Conservation (phyloP, 257 asterid genomes). For the Gentiana macrophylla region DNA sequence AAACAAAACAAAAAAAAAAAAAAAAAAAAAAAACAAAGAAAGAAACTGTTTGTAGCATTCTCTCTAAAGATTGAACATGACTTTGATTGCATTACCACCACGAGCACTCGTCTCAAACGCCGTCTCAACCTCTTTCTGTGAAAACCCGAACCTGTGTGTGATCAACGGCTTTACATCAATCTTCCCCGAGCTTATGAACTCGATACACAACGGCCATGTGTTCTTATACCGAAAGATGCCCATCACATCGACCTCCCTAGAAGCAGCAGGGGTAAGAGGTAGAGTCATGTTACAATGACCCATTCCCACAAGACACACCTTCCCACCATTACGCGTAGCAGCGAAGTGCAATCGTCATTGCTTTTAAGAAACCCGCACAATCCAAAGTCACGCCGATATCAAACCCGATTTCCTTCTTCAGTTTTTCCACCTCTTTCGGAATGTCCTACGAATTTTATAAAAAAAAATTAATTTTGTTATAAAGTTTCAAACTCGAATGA, state of each 20-base stretch:
- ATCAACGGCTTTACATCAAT: conserved; percentile 66
- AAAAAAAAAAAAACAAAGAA: no score
- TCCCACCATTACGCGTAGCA: conserved; percentile 58
- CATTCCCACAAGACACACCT: conserved; percentile 67
- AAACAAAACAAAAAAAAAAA: no score
- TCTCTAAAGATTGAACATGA: no score
- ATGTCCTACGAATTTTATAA: no score
- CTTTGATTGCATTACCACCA: no score
- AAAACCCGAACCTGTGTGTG: conserved; percentile 58
- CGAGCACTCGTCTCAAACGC: no score
- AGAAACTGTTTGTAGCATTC: no score
- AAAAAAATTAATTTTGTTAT: no score
- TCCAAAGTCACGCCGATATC: conserved; percentile 40
- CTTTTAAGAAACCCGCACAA: conserved; percentile 62
- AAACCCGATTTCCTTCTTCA: conserved; percentile 48
- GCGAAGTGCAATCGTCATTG: conserved; percentile 55
- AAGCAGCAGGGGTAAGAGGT: conserved; percentile 72
- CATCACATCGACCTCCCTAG: conserved; percentile 68
- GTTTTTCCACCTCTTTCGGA: conserved; percentile 40
- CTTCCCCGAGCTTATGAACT: conserved; percentile 55
- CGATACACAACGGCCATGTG: conserved; percentile 73
- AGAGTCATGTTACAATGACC: conserved; percentile 64
- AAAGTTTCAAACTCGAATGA: not conserved
- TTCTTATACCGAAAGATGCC: conserved; percentile 68
- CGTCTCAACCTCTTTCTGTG: not conserved